Base-by-base conservation (phyloP, 768 basidiomycete species). In the Trichaptum fuscoviolaceum region DNA sequence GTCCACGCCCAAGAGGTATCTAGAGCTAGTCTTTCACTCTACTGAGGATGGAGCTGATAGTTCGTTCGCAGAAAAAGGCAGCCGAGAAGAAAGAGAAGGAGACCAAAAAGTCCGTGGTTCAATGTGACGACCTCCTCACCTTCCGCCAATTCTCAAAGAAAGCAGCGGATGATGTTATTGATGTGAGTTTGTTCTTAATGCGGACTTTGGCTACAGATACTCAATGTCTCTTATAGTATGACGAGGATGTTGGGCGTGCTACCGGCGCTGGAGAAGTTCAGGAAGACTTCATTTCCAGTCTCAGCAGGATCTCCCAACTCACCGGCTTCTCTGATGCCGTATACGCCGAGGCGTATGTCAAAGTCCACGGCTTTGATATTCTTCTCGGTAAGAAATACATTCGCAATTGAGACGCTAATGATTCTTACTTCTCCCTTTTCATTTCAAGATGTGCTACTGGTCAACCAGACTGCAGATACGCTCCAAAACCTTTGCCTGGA, bases 271-370 rank as follows among this genome's bases (percentile, higher is more conserved):
- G 82, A 12, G 95, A 96, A 68, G 82, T 87, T 1, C 88, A 88
- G 58, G 95, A 97, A 77, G 95, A 96, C 80, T 93, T 97, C 75
- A 88, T 96, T 74, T 97, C 95, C 3, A 96, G 96, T 75, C 83
- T 99, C 59, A 95, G 89, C 71, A 85, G 92, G 25, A 96, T 99
- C 69, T 90, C 94, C 17, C 96, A 97, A 74, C 85, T 99, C 57
- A 99, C 96, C 59, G 95, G 96, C 35, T 99, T 99, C 84, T 97
- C 96, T 27, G 97, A 99, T 75, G 94, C 96, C 12, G 94, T 99
- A 69, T 99, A 99, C 71, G 96, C 96, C 8, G 97, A 99, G 75
- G 96, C 96, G 1, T 94, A 93, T 73, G 96, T 99, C 70, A 96
- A 95, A 76, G 93, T 99, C 77, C 93, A 98, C 70, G 95, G 95